A percentile compares a stretch with the other conserved stretches of the same genome.
phyloP scores from a whole-genome alignment of 1,139 yeast species.

The Nematodospora anomalae region DNA sequence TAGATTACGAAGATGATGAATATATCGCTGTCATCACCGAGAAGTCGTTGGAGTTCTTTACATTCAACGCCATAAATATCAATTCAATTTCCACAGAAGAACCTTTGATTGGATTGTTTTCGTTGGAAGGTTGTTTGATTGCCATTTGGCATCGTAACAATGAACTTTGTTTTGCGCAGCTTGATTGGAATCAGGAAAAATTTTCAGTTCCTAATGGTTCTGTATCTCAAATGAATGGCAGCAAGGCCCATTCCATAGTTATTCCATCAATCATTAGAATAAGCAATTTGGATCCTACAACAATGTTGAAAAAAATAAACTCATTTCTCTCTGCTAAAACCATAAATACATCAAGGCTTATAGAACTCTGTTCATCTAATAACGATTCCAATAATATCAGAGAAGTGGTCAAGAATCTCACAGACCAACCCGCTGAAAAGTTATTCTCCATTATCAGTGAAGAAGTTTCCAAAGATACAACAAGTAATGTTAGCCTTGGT shows the following conservation, averaged over 20 bases:
- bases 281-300: constrained; percentile 23
- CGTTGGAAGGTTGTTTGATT: constrained; percentile 3
- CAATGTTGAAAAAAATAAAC: constrained; percentile 24
- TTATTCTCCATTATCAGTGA: constrained; percentile 37
- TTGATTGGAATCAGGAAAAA: constrained; percentile 3
- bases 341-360: constrained; percentile 11
- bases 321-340: not conserved
- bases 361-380: constrained; percentile 36
- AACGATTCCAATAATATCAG: constrained; percentile 35
- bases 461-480: constrained; percentile 35
- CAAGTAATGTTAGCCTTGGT: constrained; percentile 31
- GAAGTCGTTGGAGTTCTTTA: constrained; percentile 2
- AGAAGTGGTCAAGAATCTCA: constrained; percentile 23
- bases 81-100: constrained; percentile 4
- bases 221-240: constrained; percentile 1
- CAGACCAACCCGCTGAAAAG: constrained; percentile 11
- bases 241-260: constrained; percentile 1
- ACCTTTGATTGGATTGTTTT: constrained; percentile 6
- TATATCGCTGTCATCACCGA: constrained; percentile 7
- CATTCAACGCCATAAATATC: not conserved
- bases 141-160: constrained; percentile 7
- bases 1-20: constrained; percentile 6
- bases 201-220: constrained; percentile 1
- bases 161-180: constrained; percentile 6
- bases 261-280: constrained; percentile 12